Percentiles rank a stretch among this genome's conserved stretches.
Evolutionary conservation across 2,329 filamentous ascomycete species (phyloP).

Genomic region (Penicillium janthinellum): DNA sequence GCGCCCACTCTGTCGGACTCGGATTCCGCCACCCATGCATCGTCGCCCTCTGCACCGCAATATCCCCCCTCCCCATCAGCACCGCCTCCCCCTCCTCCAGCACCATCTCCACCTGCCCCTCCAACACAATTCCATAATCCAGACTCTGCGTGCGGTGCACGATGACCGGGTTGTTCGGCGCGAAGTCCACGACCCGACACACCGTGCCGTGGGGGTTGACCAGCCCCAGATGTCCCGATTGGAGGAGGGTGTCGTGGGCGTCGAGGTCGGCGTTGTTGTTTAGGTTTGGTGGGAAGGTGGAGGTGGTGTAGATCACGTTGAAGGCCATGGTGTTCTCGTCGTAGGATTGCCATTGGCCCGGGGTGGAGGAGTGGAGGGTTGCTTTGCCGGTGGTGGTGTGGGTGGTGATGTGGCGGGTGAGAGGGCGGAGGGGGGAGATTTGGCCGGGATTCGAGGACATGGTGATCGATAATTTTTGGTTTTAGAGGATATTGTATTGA

Average conservation of each 20-base stretch:
- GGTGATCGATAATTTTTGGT: neutral
- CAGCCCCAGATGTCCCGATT: slow-evolving; percentile 35
- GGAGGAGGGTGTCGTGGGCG: slow-evolving; percentile 32
- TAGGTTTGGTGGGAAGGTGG: slow-evolving; percentile 38
- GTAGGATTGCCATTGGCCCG: slow-evolving; percentile 31
- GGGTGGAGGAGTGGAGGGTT: slow-evolving; percentile 38
- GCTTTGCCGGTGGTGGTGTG: slow-evolving; percentile 41
- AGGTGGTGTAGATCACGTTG: slow-evolving; percentile 46
- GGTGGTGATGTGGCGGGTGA: slow-evolving; percentile 42
- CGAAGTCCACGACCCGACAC: slow-evolving; percentile 53
- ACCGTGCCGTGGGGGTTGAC: slow-evolving; percentile 47
- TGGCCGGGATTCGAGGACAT: slow-evolving; percentile 27
- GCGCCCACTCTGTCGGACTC: slow-evolving; percentile 51
- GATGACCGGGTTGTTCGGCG: slow-evolving; percentile 44
- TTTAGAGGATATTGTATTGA: neutral
- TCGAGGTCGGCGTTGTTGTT: slow-evolving; percentile 40
- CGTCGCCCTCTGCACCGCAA: slow-evolving; percentile 59
- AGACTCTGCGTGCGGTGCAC: slow-evolving; percentile 59
- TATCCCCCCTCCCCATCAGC: slow-evolving; percentile 53
- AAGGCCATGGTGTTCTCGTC: slow-evolving; percentile 40
- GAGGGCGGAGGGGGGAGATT: slow-evolving; percentile 30
- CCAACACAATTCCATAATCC: slow-evolving; percentile 59
- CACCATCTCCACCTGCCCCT: slow-evolving; percentile 56
- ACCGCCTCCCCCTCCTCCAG: slow-evolving; percentile 55
- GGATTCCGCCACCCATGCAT: slow-evolving; percentile 58